Percentiles rank a stretch among this genome's conserved stretches.
Conservation (phyloP, 2,329 filamentous ascomycete genomes). For the Monilinia laxa region DNA sequence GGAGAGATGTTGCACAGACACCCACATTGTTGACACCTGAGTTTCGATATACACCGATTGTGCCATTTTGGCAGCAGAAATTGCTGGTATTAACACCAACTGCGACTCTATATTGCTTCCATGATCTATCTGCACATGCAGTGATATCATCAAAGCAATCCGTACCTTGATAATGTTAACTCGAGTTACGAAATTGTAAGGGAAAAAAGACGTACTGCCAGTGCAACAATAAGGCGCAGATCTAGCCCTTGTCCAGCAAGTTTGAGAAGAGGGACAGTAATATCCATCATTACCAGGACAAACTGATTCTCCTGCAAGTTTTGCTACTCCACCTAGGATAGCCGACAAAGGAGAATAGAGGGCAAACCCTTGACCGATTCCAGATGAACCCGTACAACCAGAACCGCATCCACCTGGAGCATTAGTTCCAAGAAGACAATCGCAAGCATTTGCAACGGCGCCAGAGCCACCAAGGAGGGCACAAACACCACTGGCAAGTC, state of each 20-base stretch:
- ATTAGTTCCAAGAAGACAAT: background rate
- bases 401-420: conserved; percentile 4
- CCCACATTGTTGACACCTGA: background rate
- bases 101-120: background rate
- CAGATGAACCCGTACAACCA: background rate
- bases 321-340: background rate
- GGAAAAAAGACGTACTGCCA: background rate
- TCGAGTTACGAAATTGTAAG: background rate
- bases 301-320: background rate
- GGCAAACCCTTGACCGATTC: background rate
- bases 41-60: background rate
- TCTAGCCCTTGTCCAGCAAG: background rate
- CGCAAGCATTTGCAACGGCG: background rate
- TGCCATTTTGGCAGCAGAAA: conserved; percentile 14
- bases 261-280: conserved; percentile 5
- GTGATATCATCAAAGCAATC: background rate
- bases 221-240: conserved; percentile 14
- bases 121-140: conserved; percentile 3
- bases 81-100: background rate
- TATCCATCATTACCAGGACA: conserved; percentile 5
- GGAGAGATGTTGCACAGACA: background rate
- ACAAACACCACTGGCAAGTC: background rate
- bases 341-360: background rate
- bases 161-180: background rate
- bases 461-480: background rate